These are phyloP conservation scores for Botrytis galanthina DNA, from an alignment of 2,329 filamentous ascomycete species.

Conservation along the genomic window DNA sequence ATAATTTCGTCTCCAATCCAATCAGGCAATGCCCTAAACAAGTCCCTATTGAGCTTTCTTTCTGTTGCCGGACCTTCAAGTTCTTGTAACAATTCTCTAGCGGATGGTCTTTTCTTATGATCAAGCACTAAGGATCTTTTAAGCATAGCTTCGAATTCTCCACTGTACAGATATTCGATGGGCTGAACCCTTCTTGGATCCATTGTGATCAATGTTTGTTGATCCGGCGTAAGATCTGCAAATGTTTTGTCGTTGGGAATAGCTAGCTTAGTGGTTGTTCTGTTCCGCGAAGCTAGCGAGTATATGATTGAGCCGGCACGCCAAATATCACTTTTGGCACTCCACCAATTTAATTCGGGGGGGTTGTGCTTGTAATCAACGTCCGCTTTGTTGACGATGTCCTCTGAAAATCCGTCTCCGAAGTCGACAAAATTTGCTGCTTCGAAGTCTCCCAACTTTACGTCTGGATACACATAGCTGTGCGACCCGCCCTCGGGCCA, in stretches of 20 bases:
- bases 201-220: not conserved
- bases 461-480: not conserved
- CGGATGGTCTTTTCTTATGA: not conserved
- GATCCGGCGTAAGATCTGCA: not conserved
- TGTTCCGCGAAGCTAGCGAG: not conserved
- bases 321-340: constrained; percentile 10
- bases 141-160: not conserved
- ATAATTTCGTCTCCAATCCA: not conserved
- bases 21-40: constrained; percentile 2
- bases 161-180: not conserved
- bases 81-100: not conserved
- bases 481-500: not conserved
- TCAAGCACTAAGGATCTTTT: not conserved
- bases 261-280: not conserved
- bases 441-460: not conserved
- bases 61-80: not conserved
- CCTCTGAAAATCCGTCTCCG: not conserved
- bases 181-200: not conserved
- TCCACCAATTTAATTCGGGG: not conserved
- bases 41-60: not conserved
- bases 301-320: constrained; percentile 1
- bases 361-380: not conserved
- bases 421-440: not conserved
- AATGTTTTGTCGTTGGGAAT: not conserved
- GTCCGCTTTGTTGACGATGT: not conserved